Base-by-base conservation (phyloP, 345 rosid species). In the Pistacia vera region DNA sequence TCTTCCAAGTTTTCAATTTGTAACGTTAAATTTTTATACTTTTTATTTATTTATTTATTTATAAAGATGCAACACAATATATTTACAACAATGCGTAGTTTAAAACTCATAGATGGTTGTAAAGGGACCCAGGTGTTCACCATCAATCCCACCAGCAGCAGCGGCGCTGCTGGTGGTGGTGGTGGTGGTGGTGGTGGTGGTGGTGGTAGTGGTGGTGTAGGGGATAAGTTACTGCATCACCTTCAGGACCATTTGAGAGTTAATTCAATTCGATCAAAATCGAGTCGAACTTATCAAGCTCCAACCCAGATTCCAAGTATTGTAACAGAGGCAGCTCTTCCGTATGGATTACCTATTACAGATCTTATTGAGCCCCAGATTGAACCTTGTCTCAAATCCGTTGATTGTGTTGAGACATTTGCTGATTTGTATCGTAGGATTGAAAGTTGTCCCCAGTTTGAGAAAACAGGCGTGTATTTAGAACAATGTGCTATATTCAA, bases 11-110 rank as follows among this genome's bases (percentile, higher is more conserved):
- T 75, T 75, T 77, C 54, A 11, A 63, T 63, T 61, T 67, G 72
- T 44, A 51, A 16, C 52, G 38, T 9, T 66, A 75, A 76, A 68
- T 63, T 77, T 41, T 10, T 5, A 44, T 48, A 41, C 3, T 13
- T 58, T 38, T 38, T 41, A 6, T 8, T 7, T 41, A 5, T 41
- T 5, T 5, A 2, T 4, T 4, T 4, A 18, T 30, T 30, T 30
- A 1, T 30, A 70, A 81, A 83, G 88, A 93, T 92, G 97, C 97
- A 92, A 83, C 87, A 90, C 71, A 95, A 89, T 79, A 80, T 93
- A 70, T 90, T 93, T 79, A 64, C 94, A 12, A 84, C 95, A 81
- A 93, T 93, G 93, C 96, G 99, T 78, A 92, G 93, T 85, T 75
- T 95, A 83, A 92, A 90, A 79, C 80, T 88, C 73, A 76, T 88